Percentiles rank a stretch among this genome's conserved stretches.
These are phyloP conservation scores for Leishmania mexicana DNA, from an alignment of 208 protist species.

Conservation along the genomic window DNA sequence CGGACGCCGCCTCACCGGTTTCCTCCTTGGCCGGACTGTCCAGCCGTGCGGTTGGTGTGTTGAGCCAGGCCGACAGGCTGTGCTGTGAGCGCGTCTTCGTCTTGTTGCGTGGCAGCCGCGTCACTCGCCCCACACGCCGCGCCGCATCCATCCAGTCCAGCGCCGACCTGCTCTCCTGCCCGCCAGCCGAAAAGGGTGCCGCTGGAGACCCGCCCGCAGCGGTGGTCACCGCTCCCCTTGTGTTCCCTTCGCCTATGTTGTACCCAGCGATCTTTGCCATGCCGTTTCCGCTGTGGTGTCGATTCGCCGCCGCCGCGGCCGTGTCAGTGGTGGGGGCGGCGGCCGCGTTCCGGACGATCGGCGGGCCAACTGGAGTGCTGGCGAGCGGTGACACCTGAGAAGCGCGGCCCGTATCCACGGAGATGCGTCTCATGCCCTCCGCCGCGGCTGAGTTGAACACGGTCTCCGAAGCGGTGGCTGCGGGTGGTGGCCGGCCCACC, in stretches of 20 bases:
- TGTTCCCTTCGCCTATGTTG: slow-evolving; percentile 31
- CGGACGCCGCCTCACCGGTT: background rate
- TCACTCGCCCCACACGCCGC: slow-evolving; percentile 59
- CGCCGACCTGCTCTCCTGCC: slow-evolving; percentile 1
- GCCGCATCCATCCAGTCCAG: slow-evolving; percentile 67
- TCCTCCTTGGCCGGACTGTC: slow-evolving; percentile 1
- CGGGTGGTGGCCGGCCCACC: background rate
- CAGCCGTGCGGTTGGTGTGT: slow-evolving; percentile 49
- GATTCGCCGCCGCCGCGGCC: background rate
- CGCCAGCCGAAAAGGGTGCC: background rate
- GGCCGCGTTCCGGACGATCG: slow-evolving; percentile 20
- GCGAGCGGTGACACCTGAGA: background rate
- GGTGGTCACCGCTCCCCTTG: background rate
- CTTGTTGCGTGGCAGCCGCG: slow-evolving; percentile 44
- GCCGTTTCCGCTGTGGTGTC: slow-evolving; percentile 6
- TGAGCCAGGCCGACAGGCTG: slow-evolving; percentile 81
- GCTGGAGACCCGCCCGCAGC: background rate
- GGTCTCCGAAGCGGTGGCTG: background rate
- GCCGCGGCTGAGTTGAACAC: slow-evolving; percentile 11
- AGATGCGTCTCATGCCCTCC: slow-evolving; percentile 14
- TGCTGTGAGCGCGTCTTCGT: slow-evolving; percentile 46
- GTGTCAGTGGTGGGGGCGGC: background rate
- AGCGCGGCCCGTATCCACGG: slow-evolving; percentile 12
- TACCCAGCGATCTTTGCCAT: slow-evolving; percentile 49
- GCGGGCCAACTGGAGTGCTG: slow-evolving; percentile 5